Conservation (phyloP, 352 stramenopile genomes). For the Globisporangium emineosum region DNA sequence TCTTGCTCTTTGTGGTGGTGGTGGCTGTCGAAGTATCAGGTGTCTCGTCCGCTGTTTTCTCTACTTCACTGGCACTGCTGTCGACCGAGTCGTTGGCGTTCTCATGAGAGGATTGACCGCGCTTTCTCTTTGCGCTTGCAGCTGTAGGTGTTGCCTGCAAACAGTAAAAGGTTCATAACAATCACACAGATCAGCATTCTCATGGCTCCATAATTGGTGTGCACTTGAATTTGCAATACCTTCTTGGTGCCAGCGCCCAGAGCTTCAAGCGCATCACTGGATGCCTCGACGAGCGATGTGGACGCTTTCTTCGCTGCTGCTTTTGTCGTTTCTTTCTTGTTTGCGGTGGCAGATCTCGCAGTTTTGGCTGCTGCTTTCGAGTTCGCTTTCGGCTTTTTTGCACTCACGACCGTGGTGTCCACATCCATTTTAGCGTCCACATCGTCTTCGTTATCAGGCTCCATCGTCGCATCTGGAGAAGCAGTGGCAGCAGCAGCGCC, state of each 20-base stretch:
- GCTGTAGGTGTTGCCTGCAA: neutral
- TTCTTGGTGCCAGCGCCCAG: slow-evolving; percentile 10
- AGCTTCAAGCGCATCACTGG: slow-evolving; percentile 10
- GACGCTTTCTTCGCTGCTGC: slow-evolving; percentile 25
- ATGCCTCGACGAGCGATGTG: neutral
- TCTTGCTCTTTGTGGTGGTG: slow-evolving; percentile 19
- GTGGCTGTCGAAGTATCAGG: neutral
- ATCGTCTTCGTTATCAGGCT: slow-evolving; percentile 22
- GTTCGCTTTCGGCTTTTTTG: slow-evolving; percentile 9
- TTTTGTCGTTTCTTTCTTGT: slow-evolving; percentile 21
- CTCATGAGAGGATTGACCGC: slow-evolving; percentile 6
- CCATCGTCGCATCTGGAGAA: slow-evolving; percentile 8
- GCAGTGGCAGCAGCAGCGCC: slow-evolving; percentile 7
- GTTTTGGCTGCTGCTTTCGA: slow-evolving; percentile 3
- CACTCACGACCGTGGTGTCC: slow-evolving; percentile 3
- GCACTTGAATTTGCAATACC: neutral
- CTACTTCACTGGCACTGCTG: neutral
- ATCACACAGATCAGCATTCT: no score
- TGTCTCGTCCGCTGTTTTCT: slow-evolving; percentile 5
- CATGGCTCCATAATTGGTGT: neutral
- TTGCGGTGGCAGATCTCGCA: slow-evolving; percentile 14
- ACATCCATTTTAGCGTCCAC: slow-evolving; percentile 17
- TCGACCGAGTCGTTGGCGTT: neutral
- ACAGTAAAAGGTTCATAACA: neutral
- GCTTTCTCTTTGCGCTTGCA: slow-evolving; percentile 17